Conservation (phyloP, 2,329 filamentous ascomycete genomes). For the Colletotrichum aenigma region DNA sequence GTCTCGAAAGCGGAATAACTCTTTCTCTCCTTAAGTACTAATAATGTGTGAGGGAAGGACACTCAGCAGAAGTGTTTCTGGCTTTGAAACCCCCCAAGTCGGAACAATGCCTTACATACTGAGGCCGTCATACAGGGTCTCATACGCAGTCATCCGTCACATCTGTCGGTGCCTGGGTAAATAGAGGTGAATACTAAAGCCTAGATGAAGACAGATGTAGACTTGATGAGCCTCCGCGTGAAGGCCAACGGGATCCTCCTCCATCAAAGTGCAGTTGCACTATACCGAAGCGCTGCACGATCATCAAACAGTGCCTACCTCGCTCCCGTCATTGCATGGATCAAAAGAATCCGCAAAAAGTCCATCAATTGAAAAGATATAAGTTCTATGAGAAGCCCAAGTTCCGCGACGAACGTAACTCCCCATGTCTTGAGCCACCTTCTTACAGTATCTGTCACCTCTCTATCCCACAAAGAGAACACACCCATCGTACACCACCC, state of each 20-base stretch:
- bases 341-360: background rate
- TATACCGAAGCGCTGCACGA: background rate
- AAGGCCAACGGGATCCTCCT: fast-evolving
- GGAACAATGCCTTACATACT: fast-evolving
- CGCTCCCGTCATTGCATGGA: too few species aligned
- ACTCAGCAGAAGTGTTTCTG: background rate
- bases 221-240: fast-evolving
- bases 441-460: background rate
- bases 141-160: background rate
- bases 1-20: fast-evolving
- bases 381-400: background rate
- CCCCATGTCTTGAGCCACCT: background rate
- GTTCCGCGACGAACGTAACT: background rate
- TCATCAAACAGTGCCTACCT: too few species aligned
- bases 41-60: background rate
- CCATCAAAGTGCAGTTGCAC: background rate
- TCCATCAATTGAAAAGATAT: background rate
- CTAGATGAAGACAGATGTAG: fast-evolving
- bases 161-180: fast-evolving
- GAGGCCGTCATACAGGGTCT: background rate
- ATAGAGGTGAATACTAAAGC: background rate
- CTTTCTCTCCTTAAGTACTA: background rate
- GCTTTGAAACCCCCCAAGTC: background rate
- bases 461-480: background rate
- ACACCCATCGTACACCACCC: background rate